Evolutionary conservation across 1,284 basidiomycete genomes (phyloP), one percentile per base, ranked within the genome.

Genomic region (Schizophyllum commune): DNA sequence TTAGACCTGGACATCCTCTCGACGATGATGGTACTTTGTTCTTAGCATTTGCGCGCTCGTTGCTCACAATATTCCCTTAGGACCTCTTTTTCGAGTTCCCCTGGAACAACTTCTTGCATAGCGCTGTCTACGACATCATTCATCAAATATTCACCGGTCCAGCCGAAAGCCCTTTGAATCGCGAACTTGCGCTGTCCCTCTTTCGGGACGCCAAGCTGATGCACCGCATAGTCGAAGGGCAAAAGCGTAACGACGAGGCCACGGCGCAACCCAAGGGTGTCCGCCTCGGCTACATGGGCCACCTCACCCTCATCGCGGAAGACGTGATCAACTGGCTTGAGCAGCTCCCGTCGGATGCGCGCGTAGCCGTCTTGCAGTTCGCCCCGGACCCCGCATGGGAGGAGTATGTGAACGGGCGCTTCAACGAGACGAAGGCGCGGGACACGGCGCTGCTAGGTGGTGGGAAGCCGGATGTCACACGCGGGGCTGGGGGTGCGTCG

Each of bases 31-130:
- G 92, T n/a, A n/a, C n/a, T n/a, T n/a, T n/a, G n/a, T n/a, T n/a
- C n/a, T n/a, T n/a, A n/a, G n/a, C n/a, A n/a, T n/a, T n/a, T n/a
- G n/a, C n/a, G n/a, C n/a, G n/a, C n/a, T n/a, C n/a, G n/a, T n/a
- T n/a, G n/a, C n/a, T n/a, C n/a, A n/a, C n/a, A n/a, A n/a, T n/a
- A n/a, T n/a, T n/a, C n/a, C n/a, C n/a, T n/a, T n/a, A n/a, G n/a
- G 90, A 95, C 68, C 78, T 98, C 52, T 98, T 99, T 79, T 98
- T 98, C 72, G 87, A 92, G 63, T 97, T 91, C 69, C 94, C 95
- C 0, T 95, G 94, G 90, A 98, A 99, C 77, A 98, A 99, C 71
- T 98, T 99, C 72, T 76, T 99, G 53, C 97, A 99, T 73, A 96
- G 94, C 68, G 91, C 96, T 15, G 94, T 98, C 17, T 99, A 99